Evolutionary conservation across 352 stramenopile genomes (phyloP).

Genomic region (Pythium biforme): DNA sequence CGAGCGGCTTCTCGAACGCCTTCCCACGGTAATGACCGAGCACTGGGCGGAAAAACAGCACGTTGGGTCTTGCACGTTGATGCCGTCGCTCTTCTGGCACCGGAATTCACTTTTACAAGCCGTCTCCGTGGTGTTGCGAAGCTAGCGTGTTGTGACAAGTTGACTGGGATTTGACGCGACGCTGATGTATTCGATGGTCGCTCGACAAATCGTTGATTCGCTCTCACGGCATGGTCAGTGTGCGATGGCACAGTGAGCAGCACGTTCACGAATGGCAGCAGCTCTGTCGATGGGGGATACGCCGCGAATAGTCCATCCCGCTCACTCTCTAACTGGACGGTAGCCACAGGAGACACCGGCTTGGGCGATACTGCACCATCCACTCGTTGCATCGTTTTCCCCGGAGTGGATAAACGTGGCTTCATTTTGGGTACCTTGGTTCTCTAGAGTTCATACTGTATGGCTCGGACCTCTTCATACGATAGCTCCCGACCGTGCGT

Average conservation of each 20-base stretch:
- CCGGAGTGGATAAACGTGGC: neutral
- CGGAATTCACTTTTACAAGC: too few species aligned
- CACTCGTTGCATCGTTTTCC: too few species aligned
- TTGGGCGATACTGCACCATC: too few species aligned
- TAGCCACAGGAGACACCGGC: too few species aligned
- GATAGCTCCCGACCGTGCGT: neutral
- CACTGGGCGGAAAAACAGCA: neutral
- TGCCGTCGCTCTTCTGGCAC: neutral
- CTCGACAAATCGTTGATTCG: neutral
- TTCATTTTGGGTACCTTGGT: neutral
- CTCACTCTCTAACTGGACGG: neutral
- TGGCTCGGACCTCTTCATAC: slow-evolving; percentile 2
- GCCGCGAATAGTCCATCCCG: neutral
- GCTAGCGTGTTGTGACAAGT: too few species aligned
- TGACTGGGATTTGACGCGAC: too few species aligned
- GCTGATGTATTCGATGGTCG: neutral
- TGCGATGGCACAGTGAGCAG: too few species aligned
- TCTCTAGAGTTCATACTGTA: neutral
- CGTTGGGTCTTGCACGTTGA: neutral
- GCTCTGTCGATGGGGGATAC: neutral
- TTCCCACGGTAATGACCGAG: neutral
- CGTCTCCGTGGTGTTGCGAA: too few species aligned
- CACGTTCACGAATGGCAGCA: neutral
- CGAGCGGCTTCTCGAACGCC: neutral
- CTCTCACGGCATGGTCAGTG: too few species aligned